phyloP scores from a whole-genome alignment of 768 basidiomycete species.

The Mycena rosella region DNA sequence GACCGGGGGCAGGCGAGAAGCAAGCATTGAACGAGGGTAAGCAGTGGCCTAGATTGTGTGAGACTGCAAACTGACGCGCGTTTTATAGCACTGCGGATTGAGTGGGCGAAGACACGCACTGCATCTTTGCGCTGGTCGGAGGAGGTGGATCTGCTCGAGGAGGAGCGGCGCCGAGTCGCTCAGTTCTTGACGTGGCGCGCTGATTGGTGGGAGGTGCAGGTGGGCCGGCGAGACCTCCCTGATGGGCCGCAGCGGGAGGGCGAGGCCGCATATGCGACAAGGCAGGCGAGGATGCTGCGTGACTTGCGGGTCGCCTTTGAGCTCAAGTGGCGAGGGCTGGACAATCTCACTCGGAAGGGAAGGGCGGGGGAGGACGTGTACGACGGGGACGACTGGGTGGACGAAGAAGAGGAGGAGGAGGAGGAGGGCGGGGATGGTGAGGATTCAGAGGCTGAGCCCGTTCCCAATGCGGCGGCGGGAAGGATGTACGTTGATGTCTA shows the following conservation, averaged over 20 bases:
- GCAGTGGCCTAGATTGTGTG: not conserved
- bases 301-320: not conserved
- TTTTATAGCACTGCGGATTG: not conserved
- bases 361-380: not conserved
- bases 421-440: not conserved
- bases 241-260: not conserved
- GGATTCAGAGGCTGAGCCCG: too few species aligned
- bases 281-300: not conserved
- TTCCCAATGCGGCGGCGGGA: too few species aligned
- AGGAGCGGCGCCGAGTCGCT: not conserved
- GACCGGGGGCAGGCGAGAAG: not conserved
- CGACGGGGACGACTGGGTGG: not conserved
- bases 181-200: conserved; percentile 1
- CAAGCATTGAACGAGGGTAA: not conserved
- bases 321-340: not conserved
- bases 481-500: too few species aligned
- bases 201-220: not conserved
- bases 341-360: not conserved
- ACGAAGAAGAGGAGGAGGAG: not conserved
- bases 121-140: too few species aligned
- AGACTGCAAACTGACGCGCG: not conserved
- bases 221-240: not conserved
- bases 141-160: conserved; percentile 1
- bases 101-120: conserved; percentile 1
- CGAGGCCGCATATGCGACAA: not conserved